Evolutionary conservation across 169 alveolate genomes (phyloP).

Genomic region (Eimeria acervulina): DNA sequence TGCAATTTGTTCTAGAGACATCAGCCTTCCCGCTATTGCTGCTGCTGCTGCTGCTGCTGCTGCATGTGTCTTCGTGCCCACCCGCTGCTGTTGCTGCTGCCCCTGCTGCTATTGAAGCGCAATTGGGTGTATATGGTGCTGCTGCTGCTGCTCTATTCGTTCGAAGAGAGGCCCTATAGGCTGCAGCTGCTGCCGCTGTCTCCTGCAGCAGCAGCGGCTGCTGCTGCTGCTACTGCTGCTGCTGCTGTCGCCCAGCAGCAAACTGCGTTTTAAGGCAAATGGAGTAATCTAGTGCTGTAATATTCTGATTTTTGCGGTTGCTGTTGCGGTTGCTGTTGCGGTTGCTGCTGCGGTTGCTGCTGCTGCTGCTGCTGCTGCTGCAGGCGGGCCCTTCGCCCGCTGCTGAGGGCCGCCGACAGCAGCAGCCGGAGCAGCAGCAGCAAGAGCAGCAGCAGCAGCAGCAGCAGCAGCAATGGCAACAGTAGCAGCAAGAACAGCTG

Average conservation of each 20-base stretch:
- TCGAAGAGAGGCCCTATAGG: not conserved
- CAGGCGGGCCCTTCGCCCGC: conserved; percentile 42
- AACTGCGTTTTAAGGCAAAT: not conserved
- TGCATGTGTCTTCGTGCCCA: not conserved
- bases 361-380: conserved; percentile 10
- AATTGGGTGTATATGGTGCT: not conserved
- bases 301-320: not conserved
- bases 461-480: not conserved
- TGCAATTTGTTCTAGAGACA: not conserved
- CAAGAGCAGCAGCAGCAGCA: no score
- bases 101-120: not conserved
- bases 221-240: conserved; percentile 3
- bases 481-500: not conserved
- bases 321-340: conserved; percentile 23
- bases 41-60: conserved; percentile 36
- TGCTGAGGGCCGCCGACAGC: conserved; percentile 2
- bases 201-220: conserved; percentile 40
- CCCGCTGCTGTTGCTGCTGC: conserved; percentile 24
- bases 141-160: conserved; percentile 28
- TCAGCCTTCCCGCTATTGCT: not conserved
- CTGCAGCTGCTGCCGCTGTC: not conserved
- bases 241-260: not conserved
- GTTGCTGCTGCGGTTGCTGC: conserved; percentile 3
- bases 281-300: not conserved
- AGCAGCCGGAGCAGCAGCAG: not conserved